Evolutionary conservation across 2,329 filamentous ascomycete species (phyloP).

Genomic region (Venturia aucupariae): DNA sequence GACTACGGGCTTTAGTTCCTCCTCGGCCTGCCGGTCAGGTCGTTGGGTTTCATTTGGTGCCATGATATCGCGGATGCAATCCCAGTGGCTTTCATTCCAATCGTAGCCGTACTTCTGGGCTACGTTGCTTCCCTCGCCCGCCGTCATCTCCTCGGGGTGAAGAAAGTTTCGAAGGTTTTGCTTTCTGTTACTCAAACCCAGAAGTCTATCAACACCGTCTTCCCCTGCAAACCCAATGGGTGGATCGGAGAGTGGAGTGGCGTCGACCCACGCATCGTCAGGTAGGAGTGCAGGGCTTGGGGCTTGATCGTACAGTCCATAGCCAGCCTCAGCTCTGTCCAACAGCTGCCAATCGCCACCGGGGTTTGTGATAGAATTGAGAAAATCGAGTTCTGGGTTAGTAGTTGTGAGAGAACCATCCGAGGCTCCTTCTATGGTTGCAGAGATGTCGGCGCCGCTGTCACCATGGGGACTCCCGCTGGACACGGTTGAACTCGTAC

Average conservation of each 20-base stretch:
- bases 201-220: neutral
- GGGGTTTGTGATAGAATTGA: neutral
- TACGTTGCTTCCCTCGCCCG: neutral
- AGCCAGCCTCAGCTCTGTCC: neutral
- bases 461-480: neutral
- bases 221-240: neutral
- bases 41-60: neutral
- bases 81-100: neutral
- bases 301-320: neutral
- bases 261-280: neutral
- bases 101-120: neutral
- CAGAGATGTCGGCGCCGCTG: neutral
- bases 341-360: neutral
- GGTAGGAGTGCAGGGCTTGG: neutral
- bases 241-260: neutral
- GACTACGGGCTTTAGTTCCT: neutral
- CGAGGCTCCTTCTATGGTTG: neutral
- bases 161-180: neutral
- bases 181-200: neutral
- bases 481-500: neutral
- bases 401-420: neutral
- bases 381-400: neutral
- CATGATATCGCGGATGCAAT: neutral
- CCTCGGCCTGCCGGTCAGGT: neutral
- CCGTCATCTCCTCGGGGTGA: neutral